Evolutionary conservation across 2,329 filamentous ascomycete genomes (phyloP).

Genomic region (Venturia aucupariae): DNA sequence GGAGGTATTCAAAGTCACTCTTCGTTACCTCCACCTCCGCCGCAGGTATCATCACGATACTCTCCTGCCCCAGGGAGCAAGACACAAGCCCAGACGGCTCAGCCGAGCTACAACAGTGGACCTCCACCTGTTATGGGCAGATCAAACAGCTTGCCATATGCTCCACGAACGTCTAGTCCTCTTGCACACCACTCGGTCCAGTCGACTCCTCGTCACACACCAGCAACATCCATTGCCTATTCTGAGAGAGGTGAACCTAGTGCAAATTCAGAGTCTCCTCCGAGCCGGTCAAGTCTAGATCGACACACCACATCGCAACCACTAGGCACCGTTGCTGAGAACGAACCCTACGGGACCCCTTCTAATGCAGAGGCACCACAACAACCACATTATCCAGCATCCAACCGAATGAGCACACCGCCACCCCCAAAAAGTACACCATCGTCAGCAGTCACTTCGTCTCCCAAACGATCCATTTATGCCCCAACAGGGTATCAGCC

Average conservation of each 20-base stretch:
- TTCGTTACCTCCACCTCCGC: slow-evolving; percentile 22
- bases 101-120: slow-evolving; percentile 17
- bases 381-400: neutral
- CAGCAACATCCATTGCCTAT: neutral
- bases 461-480: slow-evolving; percentile 24
- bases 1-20: neutral
- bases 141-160: slow-evolving; percentile 32
- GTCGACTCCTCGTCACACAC: neutral
- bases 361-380: neutral
- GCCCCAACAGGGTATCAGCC: slow-evolving; percentile 9
- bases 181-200: slow-evolving; percentile 42
- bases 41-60: slow-evolving; percentile 29
- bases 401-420: slow-evolving; percentile 5
- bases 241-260: neutral
- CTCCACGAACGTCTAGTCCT: slow-evolving; percentile 56
- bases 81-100: slow-evolving; percentile 8
- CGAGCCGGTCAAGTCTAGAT: neutral
- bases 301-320: neutral
- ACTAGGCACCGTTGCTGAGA: slow-evolving; percentile 13
- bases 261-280: neutral
- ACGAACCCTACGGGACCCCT: slow-evolving; percentile 1
- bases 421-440: slow-evolving; percentile 24
- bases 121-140: slow-evolving; percentile 25
- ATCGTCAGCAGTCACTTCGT: slow-evolving; percentile 30
- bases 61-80: slow-evolving; percentile 30